phyloP scores from a whole-genome alignment of 192 early-diverging fungal species.

The Backusella psychrophila region DNA sequence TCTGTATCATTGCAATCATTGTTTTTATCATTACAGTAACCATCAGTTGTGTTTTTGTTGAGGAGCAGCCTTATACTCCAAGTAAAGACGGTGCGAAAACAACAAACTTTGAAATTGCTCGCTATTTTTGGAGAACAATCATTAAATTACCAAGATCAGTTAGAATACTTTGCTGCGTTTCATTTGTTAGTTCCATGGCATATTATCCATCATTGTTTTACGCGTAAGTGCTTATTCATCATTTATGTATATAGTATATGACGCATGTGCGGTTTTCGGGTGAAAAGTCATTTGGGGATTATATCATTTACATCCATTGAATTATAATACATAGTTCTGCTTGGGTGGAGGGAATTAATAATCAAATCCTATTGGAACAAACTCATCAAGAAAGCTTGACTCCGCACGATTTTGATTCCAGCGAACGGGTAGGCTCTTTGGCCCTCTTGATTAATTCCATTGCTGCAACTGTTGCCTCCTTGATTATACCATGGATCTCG shows the following conservation, averaged over 20 bases:
- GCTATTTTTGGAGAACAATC: background rate
- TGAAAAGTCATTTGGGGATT: background rate
- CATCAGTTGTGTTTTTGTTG: background rate
- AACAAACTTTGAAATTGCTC: background rate
- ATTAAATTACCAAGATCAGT: background rate
- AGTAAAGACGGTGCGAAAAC: background rate
- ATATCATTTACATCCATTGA: background rate
- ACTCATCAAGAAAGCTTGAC: background rate
- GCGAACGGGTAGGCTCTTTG: background rate
- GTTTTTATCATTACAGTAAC: background rate
- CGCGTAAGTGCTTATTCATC: background rate
- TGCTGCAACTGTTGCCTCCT: background rate
- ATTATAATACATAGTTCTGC: background rate
- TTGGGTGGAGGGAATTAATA: background rate
- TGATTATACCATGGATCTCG: background rate
- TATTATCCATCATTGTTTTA: background rate
- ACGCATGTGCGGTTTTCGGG: background rate
- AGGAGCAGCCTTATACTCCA: background rate
- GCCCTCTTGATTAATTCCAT: background rate
- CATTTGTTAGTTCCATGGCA: background rate
- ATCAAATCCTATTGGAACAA: background rate
- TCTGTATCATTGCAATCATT: background rate
- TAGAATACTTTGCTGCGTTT: slow-evolving; percentile 1
- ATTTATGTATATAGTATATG: background rate
- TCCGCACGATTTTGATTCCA: background rate